phyloP scores from a whole-genome alignment of 78 protist species.

The Parvularia atlantis region DNA sequence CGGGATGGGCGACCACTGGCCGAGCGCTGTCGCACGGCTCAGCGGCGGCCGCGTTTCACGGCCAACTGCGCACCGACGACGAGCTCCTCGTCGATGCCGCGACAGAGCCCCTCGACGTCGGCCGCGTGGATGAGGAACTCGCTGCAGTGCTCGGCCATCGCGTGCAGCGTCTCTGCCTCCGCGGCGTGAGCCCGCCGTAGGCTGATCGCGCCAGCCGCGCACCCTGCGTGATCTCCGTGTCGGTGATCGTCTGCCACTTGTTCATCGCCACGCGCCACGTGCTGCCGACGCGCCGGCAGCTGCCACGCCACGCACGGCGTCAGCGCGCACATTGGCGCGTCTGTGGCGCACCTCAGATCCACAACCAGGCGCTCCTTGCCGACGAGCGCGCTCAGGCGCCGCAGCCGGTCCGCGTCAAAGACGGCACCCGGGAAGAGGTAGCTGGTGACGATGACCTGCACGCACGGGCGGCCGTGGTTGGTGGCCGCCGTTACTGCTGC shows the following conservation, averaged over 20 bases:
- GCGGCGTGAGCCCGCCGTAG: background rate
- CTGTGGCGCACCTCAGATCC: slow-evolving; percentile 16
- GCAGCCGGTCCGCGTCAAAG: background rate
- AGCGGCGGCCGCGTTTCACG: no score
- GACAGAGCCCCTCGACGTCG: slow-evolving; percentile 36
- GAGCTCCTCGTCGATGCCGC: slow-evolving; percentile 4
- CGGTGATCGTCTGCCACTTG: slow-evolving; percentile 39
- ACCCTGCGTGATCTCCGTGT: slow-evolving; percentile 4
- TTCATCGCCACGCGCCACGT: slow-evolving; percentile 34
- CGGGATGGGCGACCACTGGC: slow-evolving; percentile 1
- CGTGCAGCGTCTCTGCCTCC: background rate
- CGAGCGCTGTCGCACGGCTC: background rate
- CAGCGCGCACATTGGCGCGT: background rate
- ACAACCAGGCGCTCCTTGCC: slow-evolving; percentile 24
- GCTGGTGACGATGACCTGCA: slow-evolving; percentile 32
- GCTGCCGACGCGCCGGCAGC: background rate
- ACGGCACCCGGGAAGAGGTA: slow-evolving; percentile 17
- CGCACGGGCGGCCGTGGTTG: background rate
- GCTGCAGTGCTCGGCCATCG: slow-evolving; percentile 12
- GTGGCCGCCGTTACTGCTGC: no score
- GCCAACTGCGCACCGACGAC: background rate
- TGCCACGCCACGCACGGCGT: background rate
- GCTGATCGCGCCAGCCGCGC: background rate
- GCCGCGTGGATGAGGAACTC: slow-evolving; percentile 46
- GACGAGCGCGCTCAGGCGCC: background rate